Conservation (phyloP, 202 grass and related monocot species). For the Dendrocalamus latiflorus region DNA sequence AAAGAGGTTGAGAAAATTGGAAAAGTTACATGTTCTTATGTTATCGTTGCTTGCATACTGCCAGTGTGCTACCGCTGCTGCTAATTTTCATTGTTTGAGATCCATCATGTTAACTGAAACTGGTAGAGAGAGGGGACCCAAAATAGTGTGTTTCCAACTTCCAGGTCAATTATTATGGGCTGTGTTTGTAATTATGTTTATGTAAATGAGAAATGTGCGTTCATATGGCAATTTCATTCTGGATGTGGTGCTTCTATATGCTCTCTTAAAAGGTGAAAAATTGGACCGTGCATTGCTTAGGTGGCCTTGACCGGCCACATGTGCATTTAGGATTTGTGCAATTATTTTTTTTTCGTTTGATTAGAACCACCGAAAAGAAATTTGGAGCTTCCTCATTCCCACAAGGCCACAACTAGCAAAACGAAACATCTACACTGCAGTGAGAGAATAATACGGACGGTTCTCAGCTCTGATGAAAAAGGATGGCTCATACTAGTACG, state of each 20-base stretch:
- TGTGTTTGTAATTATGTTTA: background rate
- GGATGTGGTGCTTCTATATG: background rate
- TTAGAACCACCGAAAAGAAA: background rate
- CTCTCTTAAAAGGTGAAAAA: background rate
- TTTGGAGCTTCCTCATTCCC: background rate
- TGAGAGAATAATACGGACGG: background rate
- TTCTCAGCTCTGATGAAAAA: background rate
- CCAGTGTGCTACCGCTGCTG: constrained; percentile 6
- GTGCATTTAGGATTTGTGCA: background rate
- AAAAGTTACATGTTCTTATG: background rate
- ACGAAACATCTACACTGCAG: background rate
- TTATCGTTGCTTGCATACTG: constrained; percentile 7
- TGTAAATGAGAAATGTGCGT: background rate
- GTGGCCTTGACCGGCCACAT: background rate
- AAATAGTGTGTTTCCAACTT: background rate
- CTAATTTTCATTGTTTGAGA: constrained; percentile 40
- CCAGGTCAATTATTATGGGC: background rate
- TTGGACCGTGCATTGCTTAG: background rate
- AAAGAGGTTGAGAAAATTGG: background rate
- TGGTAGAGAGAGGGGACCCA: background rate
- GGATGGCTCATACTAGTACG: background rate
- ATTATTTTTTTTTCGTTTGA: background rate
- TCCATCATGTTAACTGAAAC: constrained; percentile 23
- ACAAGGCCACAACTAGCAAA: background rate
- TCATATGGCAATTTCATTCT: background rate